Evolutionary conservation across 169 alveolate species (phyloP), one percentile per base, ranked within the genome.

Genomic region (Eimeria tenella): DNA sequence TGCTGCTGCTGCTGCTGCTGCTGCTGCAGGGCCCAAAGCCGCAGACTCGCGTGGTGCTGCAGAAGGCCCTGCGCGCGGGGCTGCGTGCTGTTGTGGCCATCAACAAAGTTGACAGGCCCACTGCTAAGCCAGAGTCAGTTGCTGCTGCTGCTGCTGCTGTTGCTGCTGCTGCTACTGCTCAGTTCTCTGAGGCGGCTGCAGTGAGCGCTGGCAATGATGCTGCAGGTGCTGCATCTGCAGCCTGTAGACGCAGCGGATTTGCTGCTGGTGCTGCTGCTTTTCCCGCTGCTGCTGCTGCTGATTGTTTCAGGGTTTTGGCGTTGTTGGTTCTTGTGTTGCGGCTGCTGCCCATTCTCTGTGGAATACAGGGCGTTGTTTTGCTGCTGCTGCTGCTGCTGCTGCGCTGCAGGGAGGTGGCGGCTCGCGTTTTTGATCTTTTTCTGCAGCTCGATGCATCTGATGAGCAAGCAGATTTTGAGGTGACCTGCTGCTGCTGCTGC

Each of bases 361-460:
- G 68, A 58, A 17, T 58, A 17, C 19, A 17, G 21, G 11, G 68
- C 68, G 49, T 68, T 0, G 6, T 68, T 15, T 21, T 68, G 49
- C n/a, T 68, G 79, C n/a, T 17, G 79, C 79, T 11, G 79, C 79
- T n/a, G 79, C 79, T 11, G 11, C n/a, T 68, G 79, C 42, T 68
- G 42, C 79, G 53, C 31, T 31, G 23, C 88, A 90, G 94, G 42
- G 79, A 73, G 68, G 94, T 90, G 87, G 79, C 81, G 10, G 88
- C 77, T 4, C 62, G 98, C 95, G 96, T 98, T 17, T 98, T 98
- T 90, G 99, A 98, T 90, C 95, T 98, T 42, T 99, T 98, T 96
- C 97, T 98, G 86, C 97, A 96, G 70, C 96, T 97, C 53, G 98
- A 98, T 49, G 99, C 99, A 3, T 95, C 97, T 15, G 99, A 98